phyloP scores from a whole-genome alignment of 495 filamentous ascomycete species.

The Melanomma pulvis-pyrius region DNA sequence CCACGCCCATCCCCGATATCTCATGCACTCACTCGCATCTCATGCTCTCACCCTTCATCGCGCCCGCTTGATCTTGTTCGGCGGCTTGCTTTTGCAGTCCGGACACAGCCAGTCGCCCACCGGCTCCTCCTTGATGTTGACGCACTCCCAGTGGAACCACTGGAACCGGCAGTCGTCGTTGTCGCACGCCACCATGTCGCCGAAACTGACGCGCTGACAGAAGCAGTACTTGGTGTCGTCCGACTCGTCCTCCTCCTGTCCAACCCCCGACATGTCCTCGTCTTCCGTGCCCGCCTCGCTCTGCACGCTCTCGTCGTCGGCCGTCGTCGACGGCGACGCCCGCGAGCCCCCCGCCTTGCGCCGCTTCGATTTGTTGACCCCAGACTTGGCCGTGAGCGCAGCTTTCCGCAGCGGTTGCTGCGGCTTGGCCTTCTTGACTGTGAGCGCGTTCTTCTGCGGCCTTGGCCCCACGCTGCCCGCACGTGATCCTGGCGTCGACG shows the following conservation, averaged over 20 bases:
- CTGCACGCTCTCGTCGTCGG: conserved; percentile 40
- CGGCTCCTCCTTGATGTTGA: conserved; percentile 85
- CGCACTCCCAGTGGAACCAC: conserved; percentile 99
- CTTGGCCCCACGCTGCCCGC: conserved; percentile 54
- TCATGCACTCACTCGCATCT: too few relatives aligned
- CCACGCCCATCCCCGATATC: too few relatives aligned
- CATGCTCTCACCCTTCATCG: conserved; percentile 20
- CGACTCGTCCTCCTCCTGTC: conserved; percentile 80
- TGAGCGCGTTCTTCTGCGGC: conserved; percentile 54
- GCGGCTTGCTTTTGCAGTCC: conserved; percentile 62
- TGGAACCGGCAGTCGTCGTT: conserved; percentile 89
- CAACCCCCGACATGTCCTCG: conserved; percentile 34
- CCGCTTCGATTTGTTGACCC: conserved; percentile 34
- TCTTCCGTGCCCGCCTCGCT: conserved; percentile 40
- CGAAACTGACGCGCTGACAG: conserved; percentile 89
- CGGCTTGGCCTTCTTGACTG: conserved; percentile 63
- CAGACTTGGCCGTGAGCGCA: conserved; percentile 38
- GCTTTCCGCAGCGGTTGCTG: conserved; percentile 55
- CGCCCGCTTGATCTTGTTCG: conserved; percentile 41
- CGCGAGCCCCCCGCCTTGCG: conserved; percentile 28
- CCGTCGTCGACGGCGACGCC: conserved; percentile 41
- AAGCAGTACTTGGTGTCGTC: conserved; percentile 91
- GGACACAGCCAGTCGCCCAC: conserved; percentile 92
- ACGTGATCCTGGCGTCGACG: conserved; percentile 66
- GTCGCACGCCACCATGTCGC: conserved; percentile 98